Conservation (phyloP, 2,329 filamentous ascomycete species). For the Pseudonectria foliicola region DNA sequence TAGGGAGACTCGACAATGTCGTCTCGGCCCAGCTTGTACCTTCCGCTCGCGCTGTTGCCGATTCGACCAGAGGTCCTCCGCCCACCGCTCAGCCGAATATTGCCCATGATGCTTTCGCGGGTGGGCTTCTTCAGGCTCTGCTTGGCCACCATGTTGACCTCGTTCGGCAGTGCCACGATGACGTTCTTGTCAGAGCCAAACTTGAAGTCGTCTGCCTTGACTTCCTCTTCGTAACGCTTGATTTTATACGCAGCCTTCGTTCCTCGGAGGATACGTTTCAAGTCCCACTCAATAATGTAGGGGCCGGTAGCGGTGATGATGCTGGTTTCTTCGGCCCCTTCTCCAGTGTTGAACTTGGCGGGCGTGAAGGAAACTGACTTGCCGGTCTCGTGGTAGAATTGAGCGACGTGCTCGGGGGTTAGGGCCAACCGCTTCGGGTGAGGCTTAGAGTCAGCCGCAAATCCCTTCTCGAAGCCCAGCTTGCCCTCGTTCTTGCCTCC, state of each 20-base stretch:
- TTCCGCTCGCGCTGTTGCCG: constrained; percentile 46
- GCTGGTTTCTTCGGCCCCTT: constrained; percentile 75
- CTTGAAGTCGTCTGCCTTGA: constrained; percentile 98
- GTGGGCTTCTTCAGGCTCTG: constrained; percentile 80
- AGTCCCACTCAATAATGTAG: constrained; percentile 92
- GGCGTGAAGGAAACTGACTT: constrained; percentile 80
- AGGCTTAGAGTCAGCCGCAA: constrained; percentile 87
- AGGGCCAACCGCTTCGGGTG: constrained; percentile 85
- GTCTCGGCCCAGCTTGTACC: constrained; percentile 69
- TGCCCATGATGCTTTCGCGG: constrained; percentile 78
- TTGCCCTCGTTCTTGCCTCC: constrained; percentile 94
- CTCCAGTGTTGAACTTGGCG: constrained; percentile 87
- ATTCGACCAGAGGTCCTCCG: constrained; percentile 46
- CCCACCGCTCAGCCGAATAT: constrained; percentile 41
- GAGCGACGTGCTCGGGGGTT: constrained; percentile 85
- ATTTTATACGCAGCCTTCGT: constrained; percentile 88
- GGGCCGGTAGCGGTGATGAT: constrained; percentile 96
- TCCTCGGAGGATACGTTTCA: constrained; percentile 80
- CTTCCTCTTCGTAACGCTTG: constrained; percentile 90
- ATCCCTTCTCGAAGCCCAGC: constrained; percentile 92
- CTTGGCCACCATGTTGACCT: constrained; percentile 96
- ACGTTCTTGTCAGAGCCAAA: constrained; percentile 97
- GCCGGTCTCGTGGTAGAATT: constrained; percentile 95
- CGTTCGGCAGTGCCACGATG: constrained; percentile 91
- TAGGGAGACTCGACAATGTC: constrained; percentile 74